Conservation (phyloP, 2,329 filamentous ascomycete species). For the Biscogniauxia marginata region DNA sequence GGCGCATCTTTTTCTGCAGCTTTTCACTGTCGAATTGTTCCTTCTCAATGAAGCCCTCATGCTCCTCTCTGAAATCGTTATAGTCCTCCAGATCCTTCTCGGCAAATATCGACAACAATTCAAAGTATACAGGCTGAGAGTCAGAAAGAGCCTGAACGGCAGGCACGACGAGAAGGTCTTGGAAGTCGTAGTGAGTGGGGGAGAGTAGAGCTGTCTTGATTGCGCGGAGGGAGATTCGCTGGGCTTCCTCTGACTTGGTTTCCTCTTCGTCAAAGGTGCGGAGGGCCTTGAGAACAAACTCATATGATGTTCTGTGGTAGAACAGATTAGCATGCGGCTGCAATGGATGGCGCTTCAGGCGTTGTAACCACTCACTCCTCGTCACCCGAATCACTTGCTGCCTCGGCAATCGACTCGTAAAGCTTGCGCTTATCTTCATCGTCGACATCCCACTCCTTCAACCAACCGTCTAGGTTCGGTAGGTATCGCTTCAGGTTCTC, state of each 20-base stretch:
- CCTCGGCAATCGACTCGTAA: slow-evolving; percentile 78
- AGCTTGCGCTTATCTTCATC: slow-evolving; percentile 82
- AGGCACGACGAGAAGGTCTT: slow-evolving; percentile 77
- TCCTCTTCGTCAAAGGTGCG: slow-evolving; percentile 60
- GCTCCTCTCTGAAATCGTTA: slow-evolving; percentile 91
- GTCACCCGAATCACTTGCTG: slow-evolving; percentile 76
- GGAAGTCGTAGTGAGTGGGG: slow-evolving; percentile 65
- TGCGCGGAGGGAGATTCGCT: slow-evolving; percentile 58
- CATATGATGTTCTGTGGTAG: slow-evolving; percentile 55
- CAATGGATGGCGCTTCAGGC: neutral
- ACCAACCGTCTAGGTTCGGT: slow-evolving; percentile 78
- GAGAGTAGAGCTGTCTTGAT: slow-evolving; percentile 54
- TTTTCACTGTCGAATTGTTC: slow-evolving; percentile 69
- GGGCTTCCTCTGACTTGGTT: slow-evolving; percentile 57
- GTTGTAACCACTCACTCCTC: slow-evolving; percentile 63
- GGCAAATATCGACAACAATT: slow-evolving; percentile 93
- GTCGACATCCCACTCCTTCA: slow-evolving; percentile 77
- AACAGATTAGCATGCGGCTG: slow-evolving; percentile 3
- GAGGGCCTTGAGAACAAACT: slow-evolving; percentile 64
- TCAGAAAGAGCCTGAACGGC: slow-evolving; percentile 84
- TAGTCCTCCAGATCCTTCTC: slow-evolving; percentile 94
- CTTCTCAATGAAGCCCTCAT: slow-evolving; percentile 79
- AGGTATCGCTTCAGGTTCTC: slow-evolving; percentile 82
- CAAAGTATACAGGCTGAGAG: slow-evolving; percentile 80
- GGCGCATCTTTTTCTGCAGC: slow-evolving; percentile 91